phyloP scores from a whole-genome alignment of 2,329 filamentous ascomycete genomes.

The Berkeleyomyces basicola region DNA sequence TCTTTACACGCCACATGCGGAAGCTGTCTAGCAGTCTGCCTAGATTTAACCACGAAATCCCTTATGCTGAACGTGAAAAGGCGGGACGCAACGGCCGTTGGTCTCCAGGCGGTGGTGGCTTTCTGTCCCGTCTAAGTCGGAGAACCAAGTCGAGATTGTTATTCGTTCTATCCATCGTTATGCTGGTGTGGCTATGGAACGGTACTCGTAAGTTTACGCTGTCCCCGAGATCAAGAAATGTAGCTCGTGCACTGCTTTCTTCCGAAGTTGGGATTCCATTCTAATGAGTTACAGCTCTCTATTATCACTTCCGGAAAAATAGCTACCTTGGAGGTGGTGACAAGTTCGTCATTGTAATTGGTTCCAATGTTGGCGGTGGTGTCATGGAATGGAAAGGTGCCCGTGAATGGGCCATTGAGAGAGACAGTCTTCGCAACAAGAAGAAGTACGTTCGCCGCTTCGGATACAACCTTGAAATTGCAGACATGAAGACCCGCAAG shows the following conservation, averaged over 20 bases:
- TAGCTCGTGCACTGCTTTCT: background rate
- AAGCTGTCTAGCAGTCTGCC: slow-evolving; percentile 66
- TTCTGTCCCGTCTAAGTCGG: slow-evolving; percentile 40
- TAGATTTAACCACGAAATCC: slow-evolving; percentile 40
- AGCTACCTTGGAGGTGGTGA: slow-evolving; percentile 63
- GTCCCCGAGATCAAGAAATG: background rate
- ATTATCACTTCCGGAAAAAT: slow-evolving; percentile 53
- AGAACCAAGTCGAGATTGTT: slow-evolving; percentile 48
- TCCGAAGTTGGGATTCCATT: background rate
- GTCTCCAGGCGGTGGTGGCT: slow-evolving; percentile 23
- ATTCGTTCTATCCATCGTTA: slow-evolving; percentile 40
- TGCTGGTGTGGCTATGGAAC: slow-evolving; percentile 50
- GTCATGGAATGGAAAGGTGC: slow-evolving; percentile 99
- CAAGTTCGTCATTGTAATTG: slow-evolving; percentile 86
- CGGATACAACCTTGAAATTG: slow-evolving; percentile 92
- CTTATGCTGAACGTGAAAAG: slow-evolving; percentile 67
- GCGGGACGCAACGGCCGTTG: slow-evolving; percentile 36
- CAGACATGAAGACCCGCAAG: slow-evolving; percentile 98
- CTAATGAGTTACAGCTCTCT: slow-evolving; percentile 26
- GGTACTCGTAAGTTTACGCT: slow-evolving; percentile 47
- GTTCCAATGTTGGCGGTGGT: slow-evolving; percentile 84
- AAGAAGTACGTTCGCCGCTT: slow-evolving; percentile 69
- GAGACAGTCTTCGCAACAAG: slow-evolving; percentile 93
- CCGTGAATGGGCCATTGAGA: slow-evolving; percentile 93
- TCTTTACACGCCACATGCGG: slow-evolving; percentile 73